phyloP scores from a whole-genome alignment of 1,284 basidiomycete species.

The Papiliotrema fonsecae region DNA sequence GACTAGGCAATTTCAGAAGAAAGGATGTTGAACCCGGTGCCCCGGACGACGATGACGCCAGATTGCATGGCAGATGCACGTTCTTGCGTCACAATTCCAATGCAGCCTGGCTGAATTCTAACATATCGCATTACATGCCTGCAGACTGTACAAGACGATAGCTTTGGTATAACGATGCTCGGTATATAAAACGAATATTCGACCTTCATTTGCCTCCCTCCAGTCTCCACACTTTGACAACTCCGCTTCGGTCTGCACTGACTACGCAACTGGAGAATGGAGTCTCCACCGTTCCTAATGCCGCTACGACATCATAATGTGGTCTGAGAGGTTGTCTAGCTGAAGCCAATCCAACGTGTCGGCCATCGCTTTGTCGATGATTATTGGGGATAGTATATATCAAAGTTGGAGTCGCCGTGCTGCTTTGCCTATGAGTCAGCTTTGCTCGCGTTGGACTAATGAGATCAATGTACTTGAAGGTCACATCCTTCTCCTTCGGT shows the following conservation, averaged over 20 bases:
- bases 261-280: conserved; percentile 44
- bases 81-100: no score
- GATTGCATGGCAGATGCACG: no score
- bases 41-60: no score
- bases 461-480: conserved; percentile 27
- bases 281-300: conserved; percentile 42
- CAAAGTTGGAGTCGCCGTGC: conserved; percentile 10
- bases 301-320: conserved; percentile 44
- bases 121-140: no score
- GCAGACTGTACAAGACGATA: no score
- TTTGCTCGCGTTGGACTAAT: not conserved
- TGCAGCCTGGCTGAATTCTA: no score
- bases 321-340: conserved; percentile 42
- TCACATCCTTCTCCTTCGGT: conserved; percentile 41
- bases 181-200: no score
- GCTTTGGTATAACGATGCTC: no score
- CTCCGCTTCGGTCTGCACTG: conserved; percentile 42
- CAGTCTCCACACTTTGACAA: conserved; percentile 47
- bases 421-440: conserved; percentile 9
- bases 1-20: no score
- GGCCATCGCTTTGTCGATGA: conserved; percentile 14
- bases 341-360: conserved; percentile 15
- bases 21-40: no score
- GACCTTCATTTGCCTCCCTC: conserved; percentile 25
- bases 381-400: conserved; percentile 31